phyloP scores from a whole-genome alignment of 2,329 filamentous ascomycete genomes.

The Botrytis byssoidea region DNA sequence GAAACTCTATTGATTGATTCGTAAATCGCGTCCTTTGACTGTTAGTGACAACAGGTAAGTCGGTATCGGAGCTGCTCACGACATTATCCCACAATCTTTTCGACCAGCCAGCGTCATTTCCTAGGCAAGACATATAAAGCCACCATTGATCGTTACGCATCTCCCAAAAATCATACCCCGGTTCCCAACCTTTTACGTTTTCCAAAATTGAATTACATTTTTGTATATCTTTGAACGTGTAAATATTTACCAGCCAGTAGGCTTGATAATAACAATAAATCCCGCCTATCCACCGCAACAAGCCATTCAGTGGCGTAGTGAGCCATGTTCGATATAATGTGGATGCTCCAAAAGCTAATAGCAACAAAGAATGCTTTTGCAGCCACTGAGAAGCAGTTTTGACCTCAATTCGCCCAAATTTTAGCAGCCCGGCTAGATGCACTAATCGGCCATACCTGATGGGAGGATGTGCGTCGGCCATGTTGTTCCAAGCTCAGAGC shows the following conservation, averaged over 20 bases:
- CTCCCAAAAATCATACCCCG: background rate
- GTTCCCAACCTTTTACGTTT: background rate
- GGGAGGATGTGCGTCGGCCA: background rate
- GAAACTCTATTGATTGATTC: background rate
- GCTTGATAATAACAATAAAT: conserved; percentile 15
- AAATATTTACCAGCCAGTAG: background rate
- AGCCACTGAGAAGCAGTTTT: background rate
- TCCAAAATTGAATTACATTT: background rate
- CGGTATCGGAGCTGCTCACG: background rate
- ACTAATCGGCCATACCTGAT: too few relatives aligned
- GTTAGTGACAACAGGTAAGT: background rate
- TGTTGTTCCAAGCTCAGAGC: background rate
- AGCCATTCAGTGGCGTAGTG: background rate
- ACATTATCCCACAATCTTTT: background rate
- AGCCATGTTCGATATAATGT: background rate
- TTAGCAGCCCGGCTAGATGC: background rate
- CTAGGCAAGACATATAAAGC: conserved; percentile 15
- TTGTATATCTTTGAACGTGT: background rate
- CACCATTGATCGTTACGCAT: conserved; percentile 10
- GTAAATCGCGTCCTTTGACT: background rate
- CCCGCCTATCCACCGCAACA: conserved; percentile 6
- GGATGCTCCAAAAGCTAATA: background rate
- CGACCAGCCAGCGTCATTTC: conserved; percentile 11
- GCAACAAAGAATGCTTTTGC: background rate
- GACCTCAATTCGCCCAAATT: background rate